phyloP scores from a whole-genome alignment of 2,329 filamentous ascomycete species.

The Ilyonectria mors-panacis region DNA sequence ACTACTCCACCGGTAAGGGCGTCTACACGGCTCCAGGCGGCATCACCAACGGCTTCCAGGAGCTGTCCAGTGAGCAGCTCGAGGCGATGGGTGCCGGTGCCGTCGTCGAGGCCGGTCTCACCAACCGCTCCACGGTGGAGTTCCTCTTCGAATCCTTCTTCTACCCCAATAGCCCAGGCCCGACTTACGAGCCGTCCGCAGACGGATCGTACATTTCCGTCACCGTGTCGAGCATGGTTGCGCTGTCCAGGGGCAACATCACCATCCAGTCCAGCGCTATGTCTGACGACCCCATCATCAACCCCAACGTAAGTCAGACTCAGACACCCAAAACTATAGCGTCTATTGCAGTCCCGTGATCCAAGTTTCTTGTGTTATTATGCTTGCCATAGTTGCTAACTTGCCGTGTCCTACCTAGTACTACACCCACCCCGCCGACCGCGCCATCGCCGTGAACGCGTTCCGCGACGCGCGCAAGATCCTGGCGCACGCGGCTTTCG shows the following conservation, averaged over 20 bases:
- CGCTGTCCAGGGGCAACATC: not conserved
- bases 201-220: constrained; percentile 47
- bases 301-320: not conserved
- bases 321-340: not conserved
- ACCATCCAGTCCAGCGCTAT: not conserved
- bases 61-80: constrained; percentile 38
- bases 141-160: constrained; percentile 48
- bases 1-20: constrained; percentile 41
- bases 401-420: constrained; percentile 39
- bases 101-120: constrained; percentile 37
- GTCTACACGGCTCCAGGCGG: constrained; percentile 44
- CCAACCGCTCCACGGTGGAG: constrained; percentile 47
- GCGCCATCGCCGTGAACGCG: constrained; percentile 50
- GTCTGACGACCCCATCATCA: not conserved
- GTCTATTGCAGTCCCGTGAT: not conserved
- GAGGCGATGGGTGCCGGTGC: constrained; percentile 39
- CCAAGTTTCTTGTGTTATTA: not conserved
- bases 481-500: constrained; percentile 44
- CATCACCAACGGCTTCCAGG: constrained; percentile 46
- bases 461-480: constrained; percentile 52
- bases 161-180: constrained; percentile 48
- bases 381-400: not conserved
- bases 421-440: constrained; percentile 47
- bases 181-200: constrained; percentile 42
- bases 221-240: not conserved